phyloP scores from a whole-genome alignment of 2,329 filamentous ascomycete species.

The Gyromitra esculenta region DNA sequence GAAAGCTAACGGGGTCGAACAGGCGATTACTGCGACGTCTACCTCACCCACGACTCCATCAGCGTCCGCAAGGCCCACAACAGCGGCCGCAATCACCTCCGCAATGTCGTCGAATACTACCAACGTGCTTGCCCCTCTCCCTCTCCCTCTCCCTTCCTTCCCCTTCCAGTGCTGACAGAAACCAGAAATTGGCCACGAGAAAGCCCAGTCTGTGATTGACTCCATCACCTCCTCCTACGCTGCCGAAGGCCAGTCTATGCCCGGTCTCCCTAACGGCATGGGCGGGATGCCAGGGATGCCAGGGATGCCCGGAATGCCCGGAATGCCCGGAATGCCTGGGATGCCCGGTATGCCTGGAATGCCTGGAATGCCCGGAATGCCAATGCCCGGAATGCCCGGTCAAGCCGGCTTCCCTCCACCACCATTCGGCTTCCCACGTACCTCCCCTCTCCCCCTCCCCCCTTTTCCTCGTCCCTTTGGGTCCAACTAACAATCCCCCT shows the following conservation, averaged over 20 bases:
- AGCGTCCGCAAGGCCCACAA: conserved; percentile 99
- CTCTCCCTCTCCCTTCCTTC: neutral
- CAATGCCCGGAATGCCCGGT: conserved; percentile 58
- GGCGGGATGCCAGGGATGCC: conserved; percentile 60
- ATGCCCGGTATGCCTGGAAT: conserved; percentile 33
- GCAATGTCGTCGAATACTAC: conserved; percentile 98
- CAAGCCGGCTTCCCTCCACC: conserved; percentile 65
- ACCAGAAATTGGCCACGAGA: conserved; percentile 94
- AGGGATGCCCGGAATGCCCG: conserved; percentile 61
- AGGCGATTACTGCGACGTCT: conserved; percentile 99
- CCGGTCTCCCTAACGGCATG: conserved; percentile 79
- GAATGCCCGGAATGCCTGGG: conserved; percentile 56
- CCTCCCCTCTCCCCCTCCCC: conserved; percentile 61
- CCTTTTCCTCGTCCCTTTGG: neutral
- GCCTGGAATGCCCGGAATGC: conserved; percentile 74
- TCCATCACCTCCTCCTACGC: conserved; percentile 96
- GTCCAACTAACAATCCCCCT: conserved; percentile 51
- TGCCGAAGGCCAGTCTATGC: conserved; percentile 81
- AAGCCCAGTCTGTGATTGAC: conserved; percentile 98
- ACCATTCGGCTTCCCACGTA: conserved; percentile 70
- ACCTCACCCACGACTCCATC: conserved; percentile 99
- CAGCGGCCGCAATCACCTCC: conserved; percentile 91
- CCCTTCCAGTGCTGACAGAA: neutral
- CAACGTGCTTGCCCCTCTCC: conserved; percentile 71
- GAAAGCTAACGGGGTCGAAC: conserved; percentile 60